phyloP scores from a whole-genome alignment of 1,284 basidiomycete genomes.

The Naganishia albida region DNA sequence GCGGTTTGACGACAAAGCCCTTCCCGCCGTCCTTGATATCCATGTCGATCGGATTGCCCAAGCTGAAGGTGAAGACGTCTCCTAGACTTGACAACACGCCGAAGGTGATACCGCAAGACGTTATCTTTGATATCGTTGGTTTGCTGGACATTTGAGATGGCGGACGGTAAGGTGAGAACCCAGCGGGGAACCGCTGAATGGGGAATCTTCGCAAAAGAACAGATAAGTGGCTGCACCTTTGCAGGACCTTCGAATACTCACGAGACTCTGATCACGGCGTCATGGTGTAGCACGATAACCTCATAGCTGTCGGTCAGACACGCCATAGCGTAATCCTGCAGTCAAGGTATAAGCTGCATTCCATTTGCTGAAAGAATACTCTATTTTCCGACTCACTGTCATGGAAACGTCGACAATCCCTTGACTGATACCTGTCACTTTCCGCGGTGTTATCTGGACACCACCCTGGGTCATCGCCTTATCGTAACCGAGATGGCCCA shows the following conservation, averaged over 20 bases:
- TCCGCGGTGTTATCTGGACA: constrained; percentile 76
- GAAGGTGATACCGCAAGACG: constrained; percentile 76
- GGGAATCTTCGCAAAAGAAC: constrained; percentile 61
- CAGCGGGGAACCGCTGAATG: constrained; percentile 67
- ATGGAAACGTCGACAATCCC: constrained; percentile 70
- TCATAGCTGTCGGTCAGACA: constrained; percentile 74
- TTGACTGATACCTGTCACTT: constrained; percentile 74
- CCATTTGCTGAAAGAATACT: not conserved
- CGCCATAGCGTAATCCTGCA: constrained; percentile 73
- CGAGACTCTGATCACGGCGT: constrained; percentile 73
- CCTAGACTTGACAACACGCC: constrained; percentile 84
- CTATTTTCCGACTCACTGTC: constrained; percentile 59
- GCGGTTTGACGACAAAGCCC: constrained; percentile 67
- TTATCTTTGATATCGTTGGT: constrained; percentile 76
- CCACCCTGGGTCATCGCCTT: constrained; percentile 64
- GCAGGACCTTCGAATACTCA: constrained; percentile 49
- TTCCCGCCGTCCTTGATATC: constrained; percentile 46
- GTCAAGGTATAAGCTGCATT: constrained; percentile 17
- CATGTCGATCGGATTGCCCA: constrained; percentile 56
- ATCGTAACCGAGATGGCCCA: constrained; percentile 88
- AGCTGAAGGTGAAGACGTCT: constrained; percentile 84
- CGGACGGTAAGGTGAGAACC: constrained; percentile 74
- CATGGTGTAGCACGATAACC: constrained; percentile 80
- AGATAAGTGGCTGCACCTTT: too few relatives aligned
- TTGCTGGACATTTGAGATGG: constrained; percentile 68